phyloP scores from a whole-genome alignment of 805 yeast genomes.

The Martiniozyma abietophila region DNA sequence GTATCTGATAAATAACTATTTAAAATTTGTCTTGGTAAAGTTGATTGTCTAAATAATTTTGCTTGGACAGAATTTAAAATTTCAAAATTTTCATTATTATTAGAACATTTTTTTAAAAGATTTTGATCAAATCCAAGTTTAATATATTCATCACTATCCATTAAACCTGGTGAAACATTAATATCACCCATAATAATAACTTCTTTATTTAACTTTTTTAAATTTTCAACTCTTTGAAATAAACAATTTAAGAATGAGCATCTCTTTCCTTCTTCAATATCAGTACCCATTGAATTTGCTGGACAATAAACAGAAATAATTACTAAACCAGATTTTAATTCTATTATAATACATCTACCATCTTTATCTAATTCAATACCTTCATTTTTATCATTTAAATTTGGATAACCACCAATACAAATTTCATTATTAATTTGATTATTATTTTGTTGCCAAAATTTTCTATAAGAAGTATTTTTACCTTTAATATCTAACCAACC shows the following conservation, averaged over 20 bases:
- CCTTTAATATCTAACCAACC: constrained; percentile 39
- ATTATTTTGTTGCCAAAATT: constrained; percentile 13
- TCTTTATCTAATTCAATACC: constrained; percentile 57
- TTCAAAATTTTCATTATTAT: constrained; percentile 25
- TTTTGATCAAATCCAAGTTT: constrained; percentile 34
- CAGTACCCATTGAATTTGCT: constrained; percentile 71
- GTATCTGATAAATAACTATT: constrained; percentile 31
- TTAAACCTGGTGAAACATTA: constrained; percentile 69
- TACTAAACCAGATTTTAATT: constrained; percentile 53
- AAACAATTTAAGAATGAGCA: constrained; percentile 48
- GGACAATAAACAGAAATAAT: constrained; percentile 77
- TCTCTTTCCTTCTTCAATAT: constrained; percentile 54
- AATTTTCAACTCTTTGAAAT: constrained; percentile 49
- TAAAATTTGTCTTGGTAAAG: constrained; percentile 35
- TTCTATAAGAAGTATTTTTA: constrained; percentile 18
- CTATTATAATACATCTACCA: constrained; percentile 75
- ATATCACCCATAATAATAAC: constrained; percentile 85
- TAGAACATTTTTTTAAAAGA: constrained; percentile 20
- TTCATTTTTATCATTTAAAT: constrained; percentile 24
- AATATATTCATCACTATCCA: constrained; percentile 72
- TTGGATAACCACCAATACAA: constrained; percentile 68
- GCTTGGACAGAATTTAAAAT: constrained; percentile 25
- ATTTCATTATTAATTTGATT: constrained; percentile 6
- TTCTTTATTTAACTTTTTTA: constrained; percentile 49
- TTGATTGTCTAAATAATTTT: constrained; percentile 30